Base-by-base conservation (phyloP, 2,329 filamentous ascomycete genomes). In the Penicillium sp. region DNA sequence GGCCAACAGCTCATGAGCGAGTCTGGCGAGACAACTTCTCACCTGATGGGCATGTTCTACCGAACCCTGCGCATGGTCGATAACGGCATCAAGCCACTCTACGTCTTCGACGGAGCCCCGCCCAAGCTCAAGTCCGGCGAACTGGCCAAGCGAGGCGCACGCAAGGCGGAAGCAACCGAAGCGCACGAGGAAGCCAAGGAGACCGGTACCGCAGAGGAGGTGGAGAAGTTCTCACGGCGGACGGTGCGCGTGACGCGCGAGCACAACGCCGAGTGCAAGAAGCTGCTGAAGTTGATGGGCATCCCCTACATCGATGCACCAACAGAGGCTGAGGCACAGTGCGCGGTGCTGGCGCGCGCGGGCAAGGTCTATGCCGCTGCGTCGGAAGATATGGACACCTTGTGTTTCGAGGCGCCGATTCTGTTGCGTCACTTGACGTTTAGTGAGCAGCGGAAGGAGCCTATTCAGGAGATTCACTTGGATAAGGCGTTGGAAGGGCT, bases 11-110 rank as follows among this genome's bases (percentile, higher is more conserved):
- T 99, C 72, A 98, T 89, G 86, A 96, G 90, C 79, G 95, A 99
- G 73, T 90, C 89, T 56, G 95, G 95, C 73, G 93, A 98, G 79
- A 99, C 95, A 1, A 99, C 95, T 0, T 99, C 95, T 19, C 95
- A 99, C 78, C 83, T 99, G 17, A 98, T 99, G 93, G 95, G 95
- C 74, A 94, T 99, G 89, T 99, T 99, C 83, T 99, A 99, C 84
- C 93, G 95, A 71, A 99, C 95, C 2, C 85, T 99, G 7, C 93
- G 95, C 71, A 98, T 99, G 82, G 92, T 98, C 73, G 95, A 99
- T 80, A 98, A 97, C 72, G 95, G 95, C 61, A 98, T 99, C 82
- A 99, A 99, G 77, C 95, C 95, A 1, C 86, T 99, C 69, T 99
- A 97, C 78, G 94, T 99, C 61, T 99, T 99, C 76, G 95, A 99